A percentile compares a stretch with the other conserved stretches of the same genome.
phyloP scores from a whole-genome alignment of 2,329 filamentous ascomycete species.

The Calonectria honghensis region DNA sequence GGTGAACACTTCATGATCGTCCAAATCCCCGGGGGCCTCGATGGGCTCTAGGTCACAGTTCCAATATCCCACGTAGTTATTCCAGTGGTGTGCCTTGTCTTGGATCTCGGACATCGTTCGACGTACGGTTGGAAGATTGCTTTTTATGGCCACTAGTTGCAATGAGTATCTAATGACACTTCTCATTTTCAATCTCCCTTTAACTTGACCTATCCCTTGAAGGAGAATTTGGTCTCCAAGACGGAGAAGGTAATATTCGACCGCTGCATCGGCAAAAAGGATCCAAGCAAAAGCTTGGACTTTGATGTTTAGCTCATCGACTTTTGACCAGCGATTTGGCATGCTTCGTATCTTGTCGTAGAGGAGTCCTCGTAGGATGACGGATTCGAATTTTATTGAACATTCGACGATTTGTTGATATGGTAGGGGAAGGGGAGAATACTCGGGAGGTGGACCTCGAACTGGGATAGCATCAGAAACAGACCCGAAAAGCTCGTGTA shows the following conservation, averaged over 20 bases:
- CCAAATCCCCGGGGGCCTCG: not conserved
- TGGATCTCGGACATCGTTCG: constrained; percentile 8
- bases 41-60: not conserved
- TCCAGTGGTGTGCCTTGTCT: constrained; percentile 20
- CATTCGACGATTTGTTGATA: constrained; percentile 29
- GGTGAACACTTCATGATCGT: constrained; percentile 8
- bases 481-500: not conserved
- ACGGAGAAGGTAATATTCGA: constrained; percentile 23
- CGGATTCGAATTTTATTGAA: constrained; percentile 15
- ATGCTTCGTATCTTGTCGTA: constrained; percentile 21
- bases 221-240: constrained; percentile 2
- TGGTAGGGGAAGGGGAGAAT: constrained; percentile 12
- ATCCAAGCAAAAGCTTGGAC: constrained; percentile 18
- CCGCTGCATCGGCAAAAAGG: constrained; percentile 16
- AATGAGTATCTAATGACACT: constrained; percentile 12
- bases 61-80: constrained; percentile 3
- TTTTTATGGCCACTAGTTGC: constrained; percentile 12
- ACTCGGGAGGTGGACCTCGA: constrained; percentile 20
- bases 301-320: not conserved
- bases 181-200: constrained; percentile 13
- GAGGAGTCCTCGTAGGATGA: constrained; percentile 18
- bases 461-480: not conserved
- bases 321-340: constrained; percentile 8
- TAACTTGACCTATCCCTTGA: not conserved
- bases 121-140: constrained; percentile 3